Conservation (phyloP, 441 rosid genomes). For the Populus trichocarpa region DNA sequence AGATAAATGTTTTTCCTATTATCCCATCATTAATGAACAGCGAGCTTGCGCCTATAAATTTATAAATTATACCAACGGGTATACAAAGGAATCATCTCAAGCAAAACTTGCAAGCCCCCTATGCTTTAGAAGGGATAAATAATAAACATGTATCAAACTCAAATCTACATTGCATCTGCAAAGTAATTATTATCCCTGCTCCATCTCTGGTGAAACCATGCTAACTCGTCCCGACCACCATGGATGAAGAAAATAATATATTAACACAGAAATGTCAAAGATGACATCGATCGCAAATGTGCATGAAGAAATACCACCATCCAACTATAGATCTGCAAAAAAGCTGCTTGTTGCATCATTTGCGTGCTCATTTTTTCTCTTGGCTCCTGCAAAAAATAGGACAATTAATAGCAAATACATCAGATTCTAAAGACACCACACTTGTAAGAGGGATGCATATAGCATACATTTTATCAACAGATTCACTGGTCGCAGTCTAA, state of each 20-base stretch:
- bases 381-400: constrained; percentile 40
- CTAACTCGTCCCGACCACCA: background rate
- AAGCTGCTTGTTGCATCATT: constrained; percentile 34
- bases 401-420: background rate
- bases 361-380: constrained; percentile 34
- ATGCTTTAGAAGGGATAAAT: background rate
- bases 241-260: no score
- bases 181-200: background rate
- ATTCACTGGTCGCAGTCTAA: background rate
- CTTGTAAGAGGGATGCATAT: background rate
- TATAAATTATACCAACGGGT: background rate
- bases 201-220: background rate
- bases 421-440: background rate
- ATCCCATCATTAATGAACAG: background rate
- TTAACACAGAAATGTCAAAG: background rate
- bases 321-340: constrained; percentile 59
- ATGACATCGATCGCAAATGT: background rate
- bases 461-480: background rate
- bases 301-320: background rate
- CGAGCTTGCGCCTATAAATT: background rate
- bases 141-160: background rate
- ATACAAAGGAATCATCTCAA: background rate
- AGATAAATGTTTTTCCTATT: background rate
- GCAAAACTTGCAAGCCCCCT: background rate
- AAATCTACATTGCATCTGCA: background rate